Evolutionary conservation across 106 monocot genomes (phyloP).

Genomic region (Xerophyta viscosa): DNA sequence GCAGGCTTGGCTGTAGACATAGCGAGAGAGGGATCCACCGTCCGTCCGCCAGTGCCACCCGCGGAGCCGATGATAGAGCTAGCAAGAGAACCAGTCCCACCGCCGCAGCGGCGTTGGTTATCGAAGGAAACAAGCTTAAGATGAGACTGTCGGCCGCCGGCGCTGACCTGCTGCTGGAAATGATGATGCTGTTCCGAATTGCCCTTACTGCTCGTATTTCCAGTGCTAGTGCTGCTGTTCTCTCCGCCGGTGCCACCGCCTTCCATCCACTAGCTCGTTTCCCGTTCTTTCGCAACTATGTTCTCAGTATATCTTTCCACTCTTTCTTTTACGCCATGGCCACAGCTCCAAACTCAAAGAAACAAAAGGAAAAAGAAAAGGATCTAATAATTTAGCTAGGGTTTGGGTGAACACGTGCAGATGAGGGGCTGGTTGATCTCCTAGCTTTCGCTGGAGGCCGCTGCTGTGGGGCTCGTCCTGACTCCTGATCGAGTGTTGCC

Average conservation of each 20-base stretch:
- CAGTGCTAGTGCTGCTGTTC: conserved; percentile 31
- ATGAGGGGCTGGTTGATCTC: no score
- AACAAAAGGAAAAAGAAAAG: no score
- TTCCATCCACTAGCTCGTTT: no score
- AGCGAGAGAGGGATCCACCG: conserved; percentile 25
- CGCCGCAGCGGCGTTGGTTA: conserved; percentile 1
- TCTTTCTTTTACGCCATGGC: no score
- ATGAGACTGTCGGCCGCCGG: neutral
- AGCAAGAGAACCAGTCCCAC: conserved; percentile 4
- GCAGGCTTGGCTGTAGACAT: conserved; percentile 21
- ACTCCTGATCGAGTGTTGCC: conserved; percentile 19
- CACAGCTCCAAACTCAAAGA: no score
- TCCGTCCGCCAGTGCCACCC: neutral
- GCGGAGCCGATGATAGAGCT: conserved; percentile 16
- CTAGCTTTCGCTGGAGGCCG: no score
- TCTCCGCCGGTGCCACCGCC: conserved; percentile 1
- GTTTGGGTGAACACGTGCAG: conserved; percentile 19
- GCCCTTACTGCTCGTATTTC: conserved; percentile 34
- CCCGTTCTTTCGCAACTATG: no score
- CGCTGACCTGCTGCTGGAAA: conserved; percentile 7
- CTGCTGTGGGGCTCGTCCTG: conserved; percentile 25
- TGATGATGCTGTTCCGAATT: conserved; percentile 37
- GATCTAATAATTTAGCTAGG: no score
- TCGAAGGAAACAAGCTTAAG: conserved; percentile 14
- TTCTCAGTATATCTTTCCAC: no score